Evolutionary conservation across 225 moss, liverwort and hornwort species (phyloP), one percentile per base, ranked within the genome.

Genomic region (Sphagnum tenellum): DNA sequence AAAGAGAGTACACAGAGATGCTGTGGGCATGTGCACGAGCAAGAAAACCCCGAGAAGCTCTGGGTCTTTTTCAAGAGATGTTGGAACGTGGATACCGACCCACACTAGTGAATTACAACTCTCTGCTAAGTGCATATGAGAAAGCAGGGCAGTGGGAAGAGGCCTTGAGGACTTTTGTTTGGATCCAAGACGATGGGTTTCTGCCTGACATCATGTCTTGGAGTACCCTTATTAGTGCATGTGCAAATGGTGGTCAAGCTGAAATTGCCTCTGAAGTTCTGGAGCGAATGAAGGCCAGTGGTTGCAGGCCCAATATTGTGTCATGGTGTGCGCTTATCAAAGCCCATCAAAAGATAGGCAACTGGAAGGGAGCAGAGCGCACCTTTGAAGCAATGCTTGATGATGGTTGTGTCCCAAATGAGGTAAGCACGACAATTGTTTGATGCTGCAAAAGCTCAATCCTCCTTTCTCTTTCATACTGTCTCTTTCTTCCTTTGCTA

Each of bases 1-100:
- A 9, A 45, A 47, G 71, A 8, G 86, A 86, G 9, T 86, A 77
- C 68, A 50, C 64, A 5, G 82, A 82, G 57, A 82, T 86, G 82
- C 79, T 77, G 56, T 79, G 82, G 79, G 79, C 86, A 53, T 86
- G 86, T 66, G 75, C 86, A 9, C 77, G 79, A 66, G 82, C 82
- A 8, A 77, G 82, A 49, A 86, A 71, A 64, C 82, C 86, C 49
- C 73, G 74, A 62, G 86, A 86, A 54, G 86, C 86, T 46, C 79
- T 65, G 58, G 79, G 82, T 55, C 77, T 86, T 50, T 86, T 86
- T 46, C 67, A 73, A 67, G 70, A 65, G 55, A 82, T 86, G 73
- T 58, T 63, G 13, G 71, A 82, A 56, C 79, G 70, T 67, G 86
- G 86, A 54, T 75, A 55, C 57, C 71, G 73, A 46, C 72, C 70